Conservation (phyloP, 164 flowering plant species). For the Paratinospora sagittata region DNA sequence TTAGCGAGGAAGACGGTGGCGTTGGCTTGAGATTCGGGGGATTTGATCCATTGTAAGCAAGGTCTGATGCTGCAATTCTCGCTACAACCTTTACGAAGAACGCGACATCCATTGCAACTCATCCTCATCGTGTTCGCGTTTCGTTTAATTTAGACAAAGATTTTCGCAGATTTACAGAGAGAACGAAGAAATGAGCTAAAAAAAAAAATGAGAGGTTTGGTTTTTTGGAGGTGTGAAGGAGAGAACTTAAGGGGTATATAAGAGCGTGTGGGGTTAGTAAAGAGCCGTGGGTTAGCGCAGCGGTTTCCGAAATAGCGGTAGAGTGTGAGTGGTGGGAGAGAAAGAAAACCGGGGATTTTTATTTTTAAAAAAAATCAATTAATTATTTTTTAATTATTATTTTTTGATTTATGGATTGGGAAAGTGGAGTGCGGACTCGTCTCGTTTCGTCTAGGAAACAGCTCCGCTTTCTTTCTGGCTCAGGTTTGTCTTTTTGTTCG, state of each 20-base stretch:
- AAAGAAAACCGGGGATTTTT: conserved; percentile 16
- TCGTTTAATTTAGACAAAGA: too few species aligned
- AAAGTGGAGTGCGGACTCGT: neutral
- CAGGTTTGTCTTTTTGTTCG: neutral
- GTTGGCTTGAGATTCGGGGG: conserved; percentile 82
- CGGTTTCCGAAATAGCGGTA: conserved; percentile 36
- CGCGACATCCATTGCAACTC: conserved; percentile 94
- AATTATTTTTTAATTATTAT: too few species aligned
- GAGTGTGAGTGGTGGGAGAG: conserved; percentile 8
- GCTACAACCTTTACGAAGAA: conserved; percentile 85
- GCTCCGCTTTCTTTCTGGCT: too few species aligned
- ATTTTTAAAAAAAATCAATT: conserved; percentile 1
- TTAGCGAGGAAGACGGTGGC: conserved; percentile 98
- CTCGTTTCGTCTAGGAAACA: too few species aligned
- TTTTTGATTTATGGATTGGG: too few species aligned
- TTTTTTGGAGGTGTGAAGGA: neutral
- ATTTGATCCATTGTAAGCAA: conserved; percentile 83
- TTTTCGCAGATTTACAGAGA: neutral
- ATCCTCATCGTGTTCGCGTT: conserved; percentile 65
- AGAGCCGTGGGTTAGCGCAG: conserved; percentile 34
- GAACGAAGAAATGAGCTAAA: neutral
- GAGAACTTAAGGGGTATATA: neutral
- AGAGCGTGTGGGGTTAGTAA: neutral
- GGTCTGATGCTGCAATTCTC: conserved; percentile 83
- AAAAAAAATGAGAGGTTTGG: neutral